phyloP scores from a whole-genome alignment of 495 filamentous ascomycete genomes.

The Aspergillus panamensis region DNA sequence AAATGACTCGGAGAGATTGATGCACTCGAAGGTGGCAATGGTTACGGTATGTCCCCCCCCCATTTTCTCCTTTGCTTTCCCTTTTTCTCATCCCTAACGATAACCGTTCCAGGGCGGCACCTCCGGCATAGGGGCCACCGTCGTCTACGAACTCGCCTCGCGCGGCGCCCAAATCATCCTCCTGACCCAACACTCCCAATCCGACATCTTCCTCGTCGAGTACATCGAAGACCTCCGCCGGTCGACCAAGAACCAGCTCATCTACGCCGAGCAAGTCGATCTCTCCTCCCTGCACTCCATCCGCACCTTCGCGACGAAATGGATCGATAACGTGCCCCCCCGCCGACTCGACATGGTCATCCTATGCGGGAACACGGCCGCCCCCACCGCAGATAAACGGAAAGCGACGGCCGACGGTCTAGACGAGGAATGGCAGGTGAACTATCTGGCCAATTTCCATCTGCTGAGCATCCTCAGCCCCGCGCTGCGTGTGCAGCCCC shows the following conservation, averaged over 20 bases:
- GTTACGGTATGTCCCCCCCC: conserved; percentile 61
- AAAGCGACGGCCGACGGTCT: conserved; percentile 68
- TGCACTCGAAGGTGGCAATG: conserved; percentile 91
- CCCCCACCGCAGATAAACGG: conserved; percentile 57
- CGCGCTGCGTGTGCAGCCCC: conserved; percentile 80
- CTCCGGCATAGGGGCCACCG: conserved; percentile 81
- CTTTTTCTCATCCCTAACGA: not conserved
- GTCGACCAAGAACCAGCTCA: conserved; percentile 76
- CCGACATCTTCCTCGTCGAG: conserved; percentile 85
- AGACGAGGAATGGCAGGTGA: conserved; percentile 87
- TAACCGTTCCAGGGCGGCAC: conserved; percentile 71
- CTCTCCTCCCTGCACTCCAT: conserved; percentile 82
- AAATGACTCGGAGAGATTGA: conserved; percentile 75
- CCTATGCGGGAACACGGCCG: conserved; percentile 67
- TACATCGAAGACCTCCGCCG: conserved; percentile 85
- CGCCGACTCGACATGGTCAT: conserved; percentile 92
- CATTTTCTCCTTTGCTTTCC: not conserved
- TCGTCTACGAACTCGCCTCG: conserved; percentile 67
- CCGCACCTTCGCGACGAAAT: conserved; percentile 93
- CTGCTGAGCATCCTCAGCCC: conserved; percentile 86
- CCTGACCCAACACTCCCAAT: conserved; percentile 73
- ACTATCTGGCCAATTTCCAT: conserved; percentile 95
- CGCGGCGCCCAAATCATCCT: conserved; percentile 91
- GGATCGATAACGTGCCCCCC: conserved; percentile 92
- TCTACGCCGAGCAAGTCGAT: conserved; percentile 94